A percentile compares a stretch with the other conserved stretches of the same genome.
Conservation (phyloP, 148 eudicot genomes). For the Dianthus caryophyllus region DNA sequence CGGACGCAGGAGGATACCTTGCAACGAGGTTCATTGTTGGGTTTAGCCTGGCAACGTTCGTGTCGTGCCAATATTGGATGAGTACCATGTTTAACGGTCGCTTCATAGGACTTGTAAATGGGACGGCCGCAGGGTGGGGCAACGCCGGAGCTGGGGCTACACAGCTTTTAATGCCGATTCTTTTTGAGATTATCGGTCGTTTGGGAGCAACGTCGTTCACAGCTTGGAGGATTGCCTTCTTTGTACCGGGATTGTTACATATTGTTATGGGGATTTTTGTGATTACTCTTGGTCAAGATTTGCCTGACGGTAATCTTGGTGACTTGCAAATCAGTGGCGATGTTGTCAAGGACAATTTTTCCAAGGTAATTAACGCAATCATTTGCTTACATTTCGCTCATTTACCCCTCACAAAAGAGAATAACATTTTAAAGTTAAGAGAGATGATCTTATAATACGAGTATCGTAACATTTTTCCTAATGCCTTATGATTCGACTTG, state of each 20-base stretch:
- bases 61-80: constrained; percentile 54
- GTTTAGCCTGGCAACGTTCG: constrained; percentile 40
- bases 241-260: constrained; percentile 40
- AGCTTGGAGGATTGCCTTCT: constrained; percentile 55
- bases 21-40: constrained; percentile 46
- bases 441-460: too few species aligned
- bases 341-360: constrained; percentile 29
- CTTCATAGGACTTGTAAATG: constrained; percentile 42
- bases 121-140: constrained; percentile 53
- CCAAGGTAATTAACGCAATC: too few species aligned
- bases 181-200: constrained; percentile 27
- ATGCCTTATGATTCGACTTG: too few species aligned
- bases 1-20: constrained; percentile 31
- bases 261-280: constrained; percentile 35
- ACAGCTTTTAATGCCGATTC: constrained; percentile 48
- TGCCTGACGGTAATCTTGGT: constrained; percentile 49
- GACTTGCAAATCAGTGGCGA: constrained; percentile 35
- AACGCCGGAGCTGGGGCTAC: constrained; percentile 50
- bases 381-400: too few species aligned
- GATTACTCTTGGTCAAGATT: constrained; percentile 42
- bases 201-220: constrained; percentile 30
- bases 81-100: constrained; percentile 45
- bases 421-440: too few species aligned
- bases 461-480: too few species aligned
- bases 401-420: too few species aligned